Base-by-base conservation (phyloP, 2,329 filamentous ascomycete genomes). In the Scytalidium lignicola region DNA sequence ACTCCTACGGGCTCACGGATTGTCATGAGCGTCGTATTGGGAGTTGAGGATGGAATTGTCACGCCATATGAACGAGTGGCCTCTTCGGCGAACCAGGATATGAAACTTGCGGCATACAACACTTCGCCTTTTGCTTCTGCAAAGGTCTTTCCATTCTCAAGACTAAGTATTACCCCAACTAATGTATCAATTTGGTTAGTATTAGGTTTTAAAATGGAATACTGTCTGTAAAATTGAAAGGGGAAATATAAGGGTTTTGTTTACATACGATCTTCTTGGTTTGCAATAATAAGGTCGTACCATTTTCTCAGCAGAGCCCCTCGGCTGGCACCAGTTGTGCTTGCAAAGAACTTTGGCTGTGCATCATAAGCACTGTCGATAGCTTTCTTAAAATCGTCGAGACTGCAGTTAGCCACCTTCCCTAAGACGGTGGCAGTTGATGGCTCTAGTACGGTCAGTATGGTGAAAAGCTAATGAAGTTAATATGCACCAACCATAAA, bases 131-230 rank as follows among this genome's bases (percentile, higher is more conserved):
- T 79, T 29, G 86, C 83, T 60, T 90, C 86, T 18, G 84, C 79
- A 28, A 85, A 63, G 1, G 88, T 87, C 72, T 93, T 93, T 54
- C 89, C 89, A 57, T 92, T 93, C 72, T 95, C 88, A 80, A 85
- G 86, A 29, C 88, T 91, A 59, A 93, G 88, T 54, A 93, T 74
- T 52, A 77, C 86, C 9, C 87, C 86, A 20, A 93, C 85, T 50
- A n/a, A n/a, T n/a, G 43, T 44, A 23, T 28, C 6, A 29, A 26
- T 10, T 44, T 29, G 9, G 12, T 37, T 3, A 44, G 18, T 12
- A 26, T 8, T 17, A 10, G 21, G 13, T 13, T 44, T 44, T n/a
- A 22, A 15, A 20, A 8, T 32, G 10, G 12, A n/a, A 18, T 5
- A 43, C 22, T n/a, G 12, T 21, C 13, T 28, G 32, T 18, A 5